Conservation (phyloP, 2,329 filamentous ascomycete genomes). For the Calonectria naviculata region DNA sequence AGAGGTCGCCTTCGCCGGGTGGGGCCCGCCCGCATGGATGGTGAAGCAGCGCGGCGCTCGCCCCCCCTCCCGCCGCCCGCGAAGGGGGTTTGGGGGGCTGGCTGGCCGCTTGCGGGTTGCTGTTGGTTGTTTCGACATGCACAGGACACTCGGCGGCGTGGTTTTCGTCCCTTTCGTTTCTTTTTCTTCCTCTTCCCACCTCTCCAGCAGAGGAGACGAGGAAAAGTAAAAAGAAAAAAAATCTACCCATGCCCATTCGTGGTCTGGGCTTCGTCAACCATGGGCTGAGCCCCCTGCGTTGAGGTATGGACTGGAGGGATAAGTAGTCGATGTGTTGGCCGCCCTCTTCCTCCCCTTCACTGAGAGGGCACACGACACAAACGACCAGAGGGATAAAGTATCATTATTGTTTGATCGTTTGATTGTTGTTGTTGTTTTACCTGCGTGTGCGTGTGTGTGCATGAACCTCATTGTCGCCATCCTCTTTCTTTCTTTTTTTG, state of each 20-base stretch:
- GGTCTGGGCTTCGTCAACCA: not conserved
- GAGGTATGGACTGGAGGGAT: constrained; percentile 10
- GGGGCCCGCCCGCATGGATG: not conserved
- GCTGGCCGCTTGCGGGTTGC: not conserved
- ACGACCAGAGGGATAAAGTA: not conserved
- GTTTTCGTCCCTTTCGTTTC: not conserved
- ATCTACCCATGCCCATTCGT: not conserved
- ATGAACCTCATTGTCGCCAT: not conserved
- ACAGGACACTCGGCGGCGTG: not conserved
- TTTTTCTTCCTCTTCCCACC: not conserved
- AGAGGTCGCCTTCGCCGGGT: not conserved
- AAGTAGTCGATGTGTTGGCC: not conserved
- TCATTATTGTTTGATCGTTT: not conserved
- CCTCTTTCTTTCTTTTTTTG: not conserved
- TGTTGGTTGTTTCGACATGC: not conserved
- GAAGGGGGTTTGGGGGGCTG: not conserved
- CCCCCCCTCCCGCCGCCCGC: not conserved
- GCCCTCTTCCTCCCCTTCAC: not conserved
- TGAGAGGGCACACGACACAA: not conserved
- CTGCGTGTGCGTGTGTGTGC: not conserved
- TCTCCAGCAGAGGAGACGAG: not conserved
- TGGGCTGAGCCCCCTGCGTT: not conserved
- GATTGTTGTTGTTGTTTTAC: not conserved
- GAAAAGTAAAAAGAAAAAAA: not conserved
- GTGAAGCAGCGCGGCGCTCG: not conserved